Evolutionary conservation across 345 rosid species (phyloP), one percentile per base, ranked within the genome.

Genomic region (Sisymbrium altissimum): DNA sequence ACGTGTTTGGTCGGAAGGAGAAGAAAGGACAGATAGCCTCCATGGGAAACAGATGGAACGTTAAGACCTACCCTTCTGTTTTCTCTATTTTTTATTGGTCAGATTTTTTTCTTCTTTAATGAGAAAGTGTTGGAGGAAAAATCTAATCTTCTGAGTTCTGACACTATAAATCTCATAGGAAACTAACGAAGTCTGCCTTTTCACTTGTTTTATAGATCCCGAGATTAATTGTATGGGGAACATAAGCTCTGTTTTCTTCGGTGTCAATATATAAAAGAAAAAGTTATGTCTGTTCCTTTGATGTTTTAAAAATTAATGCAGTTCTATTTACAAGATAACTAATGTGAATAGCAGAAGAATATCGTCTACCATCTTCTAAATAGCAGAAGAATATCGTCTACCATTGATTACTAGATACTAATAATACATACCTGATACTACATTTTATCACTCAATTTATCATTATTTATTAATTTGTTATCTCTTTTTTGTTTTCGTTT

Each of bases 1-100:
- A 78, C 65, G 74, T 72, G 78, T 65, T 71, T 40, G 68, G 80
- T 81, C 68, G 72, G 80, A 50, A 64, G 76, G 70, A 77, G 62
- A 58, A 57, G 80, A 77, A 29, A 66, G 36, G 80, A 77, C 77
- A 65, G 80, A 77, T 77, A 50, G 77, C 63, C 55, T 57, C 68
- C 68, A 8, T 32, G 44, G 65, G 61, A 64, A 70, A 71, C 76
- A 57, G 63, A 65, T 76, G 70, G 69, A 75, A 33, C 64, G 48
- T n/a, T 75, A 14, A 49, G 62, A 60, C 62, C 48, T 17, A 41
- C 48, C 50, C 73, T 32, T 60, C 69, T 68, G 63, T 18, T 55
- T 54, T 48, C 33, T 14, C 9, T 40, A 11, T 14, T 30, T 66
- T 66, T 19, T 48, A 30, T 46, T 11, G 27, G 9, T 44, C 48